A percentile compares a stretch with the other conserved stretches of the same genome.
Conservation (phyloP, 2,329 filamentous ascomycete species). For the Botrytis deweyae region DNA sequence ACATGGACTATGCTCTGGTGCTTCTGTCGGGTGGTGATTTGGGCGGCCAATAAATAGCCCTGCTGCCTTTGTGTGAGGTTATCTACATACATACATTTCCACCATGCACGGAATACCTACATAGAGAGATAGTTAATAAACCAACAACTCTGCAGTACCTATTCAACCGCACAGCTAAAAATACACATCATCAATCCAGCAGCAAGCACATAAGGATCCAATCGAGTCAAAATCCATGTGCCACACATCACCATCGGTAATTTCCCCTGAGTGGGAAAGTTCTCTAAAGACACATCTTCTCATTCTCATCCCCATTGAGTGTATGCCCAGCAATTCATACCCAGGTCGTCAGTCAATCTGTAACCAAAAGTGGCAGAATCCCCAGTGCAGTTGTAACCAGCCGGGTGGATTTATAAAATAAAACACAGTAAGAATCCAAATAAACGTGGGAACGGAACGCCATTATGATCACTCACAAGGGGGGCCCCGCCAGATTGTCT, state of each 20-base stretch:
- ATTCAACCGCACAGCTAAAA: neutral
- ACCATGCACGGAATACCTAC: neutral
- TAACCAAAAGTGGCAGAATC: neutral
- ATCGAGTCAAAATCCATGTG: neutral
- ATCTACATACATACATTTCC: neutral
- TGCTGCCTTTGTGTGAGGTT: neutral
- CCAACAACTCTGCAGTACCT: neutral
- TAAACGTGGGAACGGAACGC: conserved; percentile 1
- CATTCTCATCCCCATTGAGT: neutral
- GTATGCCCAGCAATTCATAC: neutral
- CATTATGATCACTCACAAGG: conserved; percentile 15
- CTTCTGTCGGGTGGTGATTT: neutral
- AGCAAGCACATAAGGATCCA: no score
- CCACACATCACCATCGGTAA: no score
- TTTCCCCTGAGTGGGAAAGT: neutral
- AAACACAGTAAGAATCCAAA: neutral
- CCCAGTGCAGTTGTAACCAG: neutral
- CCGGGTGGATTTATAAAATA: neutral
- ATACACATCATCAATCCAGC: neutral
- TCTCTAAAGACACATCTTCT: neutral
- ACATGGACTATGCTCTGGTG: neutral
- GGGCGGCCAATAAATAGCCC: neutral
- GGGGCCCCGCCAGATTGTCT: conserved; percentile 4
- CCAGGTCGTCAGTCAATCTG: neutral
- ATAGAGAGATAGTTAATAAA: neutral